Conservation (phyloP, 331 rosid genomes). For the Pyracantha coccinea region DNA sequence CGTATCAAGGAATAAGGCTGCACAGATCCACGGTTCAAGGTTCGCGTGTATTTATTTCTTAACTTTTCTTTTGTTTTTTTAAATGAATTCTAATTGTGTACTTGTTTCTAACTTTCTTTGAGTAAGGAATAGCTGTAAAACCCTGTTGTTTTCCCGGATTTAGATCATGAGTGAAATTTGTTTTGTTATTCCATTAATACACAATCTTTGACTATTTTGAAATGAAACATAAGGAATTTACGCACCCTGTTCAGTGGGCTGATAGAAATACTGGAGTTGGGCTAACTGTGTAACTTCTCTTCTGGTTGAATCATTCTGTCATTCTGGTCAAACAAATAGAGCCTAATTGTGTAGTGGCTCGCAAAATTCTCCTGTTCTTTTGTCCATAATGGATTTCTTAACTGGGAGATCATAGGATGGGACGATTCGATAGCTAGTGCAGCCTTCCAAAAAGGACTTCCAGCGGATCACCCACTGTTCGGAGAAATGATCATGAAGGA, state of each 20-base stretch:
- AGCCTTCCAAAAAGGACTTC: too few species aligned
- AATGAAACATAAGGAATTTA: too few species aligned
- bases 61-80: too few species aligned
- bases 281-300: too few species aligned
- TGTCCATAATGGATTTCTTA: neutral
- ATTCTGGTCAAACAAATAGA: neutral
- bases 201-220: too few species aligned
- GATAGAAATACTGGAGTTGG: too few species aligned
- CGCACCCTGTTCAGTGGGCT: too few species aligned
- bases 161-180: neutral
- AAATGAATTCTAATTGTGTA: neutral
- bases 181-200: neutral
- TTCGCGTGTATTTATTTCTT: conserved; percentile 10
- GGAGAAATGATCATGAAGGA: too few species aligned
- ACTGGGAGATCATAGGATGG: too few species aligned
- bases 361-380: neutral
- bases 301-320: too few species aligned
- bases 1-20: conserved; percentile 86
- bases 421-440: too few species aligned
- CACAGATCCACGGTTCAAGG: conserved; percentile 87
- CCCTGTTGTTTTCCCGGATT: neutral
- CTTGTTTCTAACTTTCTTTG: neutral
- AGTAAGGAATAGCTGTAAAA: neutral
- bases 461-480: too few species aligned
- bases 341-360: neutral